These are phyloP conservation scores for Pestalotiopsis fici DNA, from an alignment of 2,329 filamentous ascomycete genomes.

Conservation along the genomic window DNA sequence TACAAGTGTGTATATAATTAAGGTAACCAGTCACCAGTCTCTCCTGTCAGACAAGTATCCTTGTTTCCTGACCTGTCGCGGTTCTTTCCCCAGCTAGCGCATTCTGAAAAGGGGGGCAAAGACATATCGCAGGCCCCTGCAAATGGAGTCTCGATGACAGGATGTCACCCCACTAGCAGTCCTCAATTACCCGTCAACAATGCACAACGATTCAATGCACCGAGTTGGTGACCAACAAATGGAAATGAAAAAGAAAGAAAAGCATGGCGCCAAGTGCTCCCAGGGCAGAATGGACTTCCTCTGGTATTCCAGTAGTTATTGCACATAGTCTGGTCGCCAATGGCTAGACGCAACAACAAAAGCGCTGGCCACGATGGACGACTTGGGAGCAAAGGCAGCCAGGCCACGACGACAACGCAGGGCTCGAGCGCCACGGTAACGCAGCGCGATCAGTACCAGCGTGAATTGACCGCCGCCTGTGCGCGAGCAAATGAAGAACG, in stretches of 20 bases:
- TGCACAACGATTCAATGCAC: slow-evolving; percentile 4
- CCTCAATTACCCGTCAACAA: slow-evolving; percentile 12
- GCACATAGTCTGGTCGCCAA: not conserved
- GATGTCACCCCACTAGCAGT: slow-evolving; percentile 10
- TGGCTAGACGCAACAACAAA: slow-evolving; percentile 5
- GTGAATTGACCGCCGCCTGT: slow-evolving; percentile 35
- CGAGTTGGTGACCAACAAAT: slow-evolving; percentile 4
- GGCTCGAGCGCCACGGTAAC: slow-evolving; percentile 13
- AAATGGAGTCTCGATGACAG: slow-evolving; percentile 2
- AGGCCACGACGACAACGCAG: slow-evolving; percentile 31
- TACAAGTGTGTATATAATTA: too few species aligned
- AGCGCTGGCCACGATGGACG: slow-evolving; percentile 3
- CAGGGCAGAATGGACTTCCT: not conserved
- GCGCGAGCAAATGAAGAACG: slow-evolving; percentile 37
- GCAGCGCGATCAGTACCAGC: slow-evolving; percentile 36
- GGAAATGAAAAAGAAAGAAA: not conserved
- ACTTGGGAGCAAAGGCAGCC: slow-evolving; percentile 19
- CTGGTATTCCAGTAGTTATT: slow-evolving; percentile 1
- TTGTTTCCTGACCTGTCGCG: too few species aligned
- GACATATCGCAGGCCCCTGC: not conserved
- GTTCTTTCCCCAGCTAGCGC: slow-evolving; percentile 1
- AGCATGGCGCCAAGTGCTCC: not conserved
- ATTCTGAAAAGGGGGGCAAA: not conserved
- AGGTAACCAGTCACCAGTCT: too few species aligned
- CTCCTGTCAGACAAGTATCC: too few species aligned